These are phyloP conservation scores for Moesziomyces parantarcticus DNA, from an alignment of 1,284 basidiomycete genomes.

Conservation along the genomic window DNA sequence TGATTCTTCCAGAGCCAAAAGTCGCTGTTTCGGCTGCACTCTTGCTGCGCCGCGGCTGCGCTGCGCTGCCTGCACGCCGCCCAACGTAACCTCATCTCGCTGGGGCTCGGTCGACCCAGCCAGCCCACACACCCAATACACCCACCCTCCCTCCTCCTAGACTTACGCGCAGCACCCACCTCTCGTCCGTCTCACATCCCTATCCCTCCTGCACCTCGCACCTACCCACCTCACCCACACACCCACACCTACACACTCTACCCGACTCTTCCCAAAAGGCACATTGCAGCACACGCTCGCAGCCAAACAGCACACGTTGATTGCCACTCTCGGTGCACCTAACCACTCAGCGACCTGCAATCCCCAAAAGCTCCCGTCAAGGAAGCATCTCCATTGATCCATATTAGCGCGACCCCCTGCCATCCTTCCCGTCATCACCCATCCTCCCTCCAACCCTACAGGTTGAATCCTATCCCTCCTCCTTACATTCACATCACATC, in stretches of 20 bases:
- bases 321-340: conserved; percentile 26
- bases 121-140: background rate
- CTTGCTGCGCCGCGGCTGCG: no score
- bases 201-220: conserved; percentile 13
- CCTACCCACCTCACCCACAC: conserved; percentile 7
- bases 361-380: conserved; percentile 42
- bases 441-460: no score
- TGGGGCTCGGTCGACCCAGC: no score
- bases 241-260: no score
- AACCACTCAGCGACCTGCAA: conserved; percentile 10
- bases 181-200: background rate
- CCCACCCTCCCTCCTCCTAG: background rate
- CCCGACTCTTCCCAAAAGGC: conserved; percentile 7
- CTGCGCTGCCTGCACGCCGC: no score
- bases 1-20: no score
- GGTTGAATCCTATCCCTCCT: conserved; percentile 6
- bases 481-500: conserved; percentile 7
- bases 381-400: conserved; percentile 27
- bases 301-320: conserved; percentile 12
- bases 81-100: no score
- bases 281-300: conserved; percentile 8
- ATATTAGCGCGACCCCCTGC: conserved; percentile 14
- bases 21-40: no score
- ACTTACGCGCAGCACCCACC: background rate
- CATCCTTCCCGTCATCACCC: conserved; percentile 5